Percentiles rank a stretch among this genome's conserved stretches.
Conservation (phyloP, 257 asterid genomes). For the Solanum sejunctum region DNA sequence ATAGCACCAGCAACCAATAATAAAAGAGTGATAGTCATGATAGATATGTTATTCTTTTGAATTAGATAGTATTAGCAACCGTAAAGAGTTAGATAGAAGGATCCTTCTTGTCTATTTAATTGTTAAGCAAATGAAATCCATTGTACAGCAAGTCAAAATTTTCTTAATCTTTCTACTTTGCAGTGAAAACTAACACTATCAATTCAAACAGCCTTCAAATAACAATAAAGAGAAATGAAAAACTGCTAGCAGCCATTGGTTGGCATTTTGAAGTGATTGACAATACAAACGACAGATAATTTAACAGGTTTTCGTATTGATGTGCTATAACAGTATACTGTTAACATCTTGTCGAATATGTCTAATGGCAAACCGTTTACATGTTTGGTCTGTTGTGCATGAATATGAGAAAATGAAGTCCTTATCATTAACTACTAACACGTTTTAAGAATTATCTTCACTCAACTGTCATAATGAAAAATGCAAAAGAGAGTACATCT, state of each 20-base stretch:
- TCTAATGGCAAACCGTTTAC: not conserved
- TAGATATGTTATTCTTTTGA: not conserved
- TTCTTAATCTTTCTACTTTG: not conserved
- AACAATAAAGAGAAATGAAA: not conserved
- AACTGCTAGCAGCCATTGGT: not conserved
- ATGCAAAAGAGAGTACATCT: too few species aligned
- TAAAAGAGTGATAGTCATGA: not conserved
- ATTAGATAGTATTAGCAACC: conserved; percentile 4
- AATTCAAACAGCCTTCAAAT: not conserved
- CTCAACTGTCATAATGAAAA: too few species aligned
- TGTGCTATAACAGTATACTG: not conserved
- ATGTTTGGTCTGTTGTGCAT: not conserved
- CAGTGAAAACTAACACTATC: not conserved
- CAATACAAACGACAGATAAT: not conserved
- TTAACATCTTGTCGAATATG: not conserved
- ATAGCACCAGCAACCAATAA: conserved; percentile 17
- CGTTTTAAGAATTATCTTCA: too few species aligned
- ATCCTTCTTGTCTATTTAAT: not conserved
- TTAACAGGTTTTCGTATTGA: not conserved
- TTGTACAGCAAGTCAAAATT: conserved; percentile 1
- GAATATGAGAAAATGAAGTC: conserved; percentile 12
- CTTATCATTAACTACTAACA: not conserved
- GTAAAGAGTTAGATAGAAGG: conserved; percentile 2
- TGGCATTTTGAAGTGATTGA: not conserved
- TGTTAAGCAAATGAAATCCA: not conserved